Evolutionary conservation across 192 early-diverging fungal species (phyloP).

Genomic region (Endogone sp.): DNA sequence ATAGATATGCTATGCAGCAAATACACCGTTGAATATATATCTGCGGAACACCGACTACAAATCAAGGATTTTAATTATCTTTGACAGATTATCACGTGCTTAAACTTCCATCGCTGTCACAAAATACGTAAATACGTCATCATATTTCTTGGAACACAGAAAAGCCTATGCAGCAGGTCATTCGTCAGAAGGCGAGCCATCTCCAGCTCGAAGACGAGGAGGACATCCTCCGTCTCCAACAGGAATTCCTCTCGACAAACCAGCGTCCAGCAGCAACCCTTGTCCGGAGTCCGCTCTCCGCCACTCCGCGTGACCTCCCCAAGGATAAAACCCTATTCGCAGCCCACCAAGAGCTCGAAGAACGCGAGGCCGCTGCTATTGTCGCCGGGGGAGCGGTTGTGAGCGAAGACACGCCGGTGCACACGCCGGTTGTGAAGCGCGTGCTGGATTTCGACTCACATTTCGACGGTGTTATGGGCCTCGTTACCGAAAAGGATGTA

Average conservation of each 20-base stretch:
- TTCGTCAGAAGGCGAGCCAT: no score
- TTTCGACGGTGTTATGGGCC: constrained; percentile 19
- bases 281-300: constrained; percentile 7
- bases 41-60: no score
- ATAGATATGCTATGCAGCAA: no score
- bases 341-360: neutral
- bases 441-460: constrained; percentile 30
- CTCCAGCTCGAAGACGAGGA: constrained; percentile 33
- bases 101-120: no score
- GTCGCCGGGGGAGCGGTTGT: neutral
- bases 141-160: no score
- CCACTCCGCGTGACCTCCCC: constrained; percentile 8
- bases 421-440: constrained; percentile 23
- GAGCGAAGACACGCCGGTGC: constrained; percentile 8
- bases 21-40: no score
- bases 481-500: constrained; percentile 21
- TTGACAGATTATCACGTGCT: no score
- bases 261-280: constrained; percentile 41
- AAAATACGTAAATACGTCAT: no score
- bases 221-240: constrained; percentile 43
- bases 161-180: no score
- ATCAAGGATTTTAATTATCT: no score
- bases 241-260: constrained; percentile 37
- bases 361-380: neutral
- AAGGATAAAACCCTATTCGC: no score